phyloP scores from a whole-genome alignment of 1,284 basidiomycete species.

The Takashimella koratensis region DNA sequence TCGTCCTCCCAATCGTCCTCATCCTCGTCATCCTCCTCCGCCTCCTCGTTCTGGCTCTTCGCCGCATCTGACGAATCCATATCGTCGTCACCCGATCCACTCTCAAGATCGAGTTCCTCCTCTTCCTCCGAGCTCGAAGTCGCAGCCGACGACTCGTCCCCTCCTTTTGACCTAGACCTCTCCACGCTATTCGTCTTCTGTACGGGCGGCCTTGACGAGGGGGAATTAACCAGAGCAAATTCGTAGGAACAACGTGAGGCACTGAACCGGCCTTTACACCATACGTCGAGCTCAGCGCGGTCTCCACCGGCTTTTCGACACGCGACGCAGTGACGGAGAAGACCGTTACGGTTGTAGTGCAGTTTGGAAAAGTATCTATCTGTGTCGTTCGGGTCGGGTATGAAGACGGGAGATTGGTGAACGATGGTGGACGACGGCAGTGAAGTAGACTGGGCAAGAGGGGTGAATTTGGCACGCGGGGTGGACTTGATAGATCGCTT shows the following conservation, averaged over 20 bases:
- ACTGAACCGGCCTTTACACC: slow-evolving; percentile 8
- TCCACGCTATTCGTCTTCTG: neutral
- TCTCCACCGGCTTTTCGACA: slow-evolving; percentile 16
- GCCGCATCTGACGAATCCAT: neutral
- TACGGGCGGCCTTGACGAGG: neutral
- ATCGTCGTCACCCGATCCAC: neutral
- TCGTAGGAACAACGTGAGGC: neutral
- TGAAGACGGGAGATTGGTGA: too few relatives aligned
- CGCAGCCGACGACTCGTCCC: neutral
- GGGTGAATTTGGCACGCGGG: too few relatives aligned
- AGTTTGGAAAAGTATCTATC: slow-evolving; percentile 1
- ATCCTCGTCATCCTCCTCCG: neutral
- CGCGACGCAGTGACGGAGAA: neutral
- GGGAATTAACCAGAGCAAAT: neutral
- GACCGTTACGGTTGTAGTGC: slow-evolving; percentile 8
- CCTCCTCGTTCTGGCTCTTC: neutral
- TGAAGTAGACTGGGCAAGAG: too few relatives aligned
- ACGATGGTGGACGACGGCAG: too few relatives aligned
- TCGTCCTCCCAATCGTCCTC: too few relatives aligned
- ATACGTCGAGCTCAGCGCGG: slow-evolving; percentile 14
- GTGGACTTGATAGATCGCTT: neutral
- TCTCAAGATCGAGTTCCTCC: neutral
- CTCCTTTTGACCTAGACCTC: neutral
- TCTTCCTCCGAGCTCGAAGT: neutral
- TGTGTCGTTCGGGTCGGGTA: neutral